Evolutionary conservation across 2,329 filamentous ascomycete species (phyloP).

Genomic region (Nemania serpens): DNA sequence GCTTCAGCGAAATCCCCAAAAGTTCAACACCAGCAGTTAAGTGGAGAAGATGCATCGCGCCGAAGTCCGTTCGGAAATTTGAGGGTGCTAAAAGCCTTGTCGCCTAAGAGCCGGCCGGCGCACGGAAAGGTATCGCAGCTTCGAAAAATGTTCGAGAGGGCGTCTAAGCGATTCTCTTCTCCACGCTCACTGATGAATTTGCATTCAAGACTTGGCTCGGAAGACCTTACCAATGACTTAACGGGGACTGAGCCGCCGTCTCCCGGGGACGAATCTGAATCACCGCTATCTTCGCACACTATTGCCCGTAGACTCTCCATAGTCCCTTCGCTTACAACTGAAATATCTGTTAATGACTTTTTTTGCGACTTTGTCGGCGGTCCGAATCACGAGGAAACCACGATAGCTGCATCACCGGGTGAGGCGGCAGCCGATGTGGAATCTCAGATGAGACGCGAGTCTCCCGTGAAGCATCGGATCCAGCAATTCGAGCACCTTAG

Average conservation of each 20-base stretch:
- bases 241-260: conserved; percentile 19
- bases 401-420: background rate
- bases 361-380: conserved; percentile 34
- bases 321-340: conserved; percentile 35
- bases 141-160: conserved; percentile 38
- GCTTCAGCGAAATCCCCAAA: background rate
- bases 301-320: conserved; percentile 18
- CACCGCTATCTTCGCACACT: conserved; percentile 13
- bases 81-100: conserved; percentile 4
- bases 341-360: conserved; percentile 40
- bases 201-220: conserved; percentile 20
- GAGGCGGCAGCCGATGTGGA: conserved; percentile 3
- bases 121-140: conserved; percentile 40
- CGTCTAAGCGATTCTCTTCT: conserved; percentile 22
- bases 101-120: background rate
- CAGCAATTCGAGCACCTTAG: conserved; percentile 39
- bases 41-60: background rate
- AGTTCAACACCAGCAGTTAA: background rate
- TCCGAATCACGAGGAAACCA: conserved; percentile 7
- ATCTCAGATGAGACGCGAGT: conserved; percentile 29
- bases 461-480: conserved; percentile 39
- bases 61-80: background rate
- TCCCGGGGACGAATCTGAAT: conserved; percentile 3
- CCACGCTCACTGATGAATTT: conserved; percentile 35
- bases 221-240: background rate